Conservation (phyloP, 2,329 filamentous ascomycete genomes). For the Colletotrichum trifolii region DNA sequence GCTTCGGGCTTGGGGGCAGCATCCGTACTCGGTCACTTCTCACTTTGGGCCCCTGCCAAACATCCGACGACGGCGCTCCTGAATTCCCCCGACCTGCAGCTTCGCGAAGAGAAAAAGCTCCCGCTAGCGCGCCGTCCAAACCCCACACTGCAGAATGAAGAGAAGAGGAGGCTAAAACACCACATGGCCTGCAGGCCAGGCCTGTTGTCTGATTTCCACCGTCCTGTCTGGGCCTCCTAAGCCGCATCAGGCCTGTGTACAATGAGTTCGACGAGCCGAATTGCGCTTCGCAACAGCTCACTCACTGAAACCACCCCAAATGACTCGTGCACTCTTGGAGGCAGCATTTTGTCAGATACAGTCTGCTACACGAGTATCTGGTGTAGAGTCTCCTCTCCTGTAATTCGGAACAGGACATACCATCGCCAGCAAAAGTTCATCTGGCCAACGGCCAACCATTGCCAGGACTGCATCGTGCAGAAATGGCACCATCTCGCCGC, state of each 20-base stretch:
- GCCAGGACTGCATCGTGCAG: slow-evolving; percentile 8
- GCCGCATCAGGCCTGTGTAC: too few relatives aligned
- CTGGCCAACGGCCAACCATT: slow-evolving; percentile 12
- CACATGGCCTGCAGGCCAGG: slow-evolving; percentile 26
- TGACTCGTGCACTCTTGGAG: slow-evolving; percentile 19
- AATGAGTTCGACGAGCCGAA: too few relatives aligned
- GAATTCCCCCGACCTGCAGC: slow-evolving; percentile 18
- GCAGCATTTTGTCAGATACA: not conserved
- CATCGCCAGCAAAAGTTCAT: not conserved
- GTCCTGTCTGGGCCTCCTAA: not conserved
- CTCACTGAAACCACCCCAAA: not conserved
- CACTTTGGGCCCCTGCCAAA: slow-evolving; percentile 1
- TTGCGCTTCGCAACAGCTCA: not conserved
- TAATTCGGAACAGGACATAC: not conserved
- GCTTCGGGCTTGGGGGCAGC: not conserved
- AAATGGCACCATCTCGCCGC: slow-evolving; percentile 13
- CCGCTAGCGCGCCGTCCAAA: slow-evolving; percentile 7
- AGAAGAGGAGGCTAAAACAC: slow-evolving; percentile 31
- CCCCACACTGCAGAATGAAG: slow-evolving; percentile 31
- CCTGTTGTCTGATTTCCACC: slow-evolving; percentile 23
- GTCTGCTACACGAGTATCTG: too few relatives aligned
- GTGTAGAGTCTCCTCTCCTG: too few relatives aligned
- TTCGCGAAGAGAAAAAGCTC: slow-evolving; percentile 8
- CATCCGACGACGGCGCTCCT: slow-evolving; percentile 7
- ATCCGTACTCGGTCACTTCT: slow-evolving; percentile 3